A percentile compares a stretch with the other conserved stretches of the same genome.
Conservation (phyloP, 495 filamentous ascomycete genomes). For the Podospora comata region DNA sequence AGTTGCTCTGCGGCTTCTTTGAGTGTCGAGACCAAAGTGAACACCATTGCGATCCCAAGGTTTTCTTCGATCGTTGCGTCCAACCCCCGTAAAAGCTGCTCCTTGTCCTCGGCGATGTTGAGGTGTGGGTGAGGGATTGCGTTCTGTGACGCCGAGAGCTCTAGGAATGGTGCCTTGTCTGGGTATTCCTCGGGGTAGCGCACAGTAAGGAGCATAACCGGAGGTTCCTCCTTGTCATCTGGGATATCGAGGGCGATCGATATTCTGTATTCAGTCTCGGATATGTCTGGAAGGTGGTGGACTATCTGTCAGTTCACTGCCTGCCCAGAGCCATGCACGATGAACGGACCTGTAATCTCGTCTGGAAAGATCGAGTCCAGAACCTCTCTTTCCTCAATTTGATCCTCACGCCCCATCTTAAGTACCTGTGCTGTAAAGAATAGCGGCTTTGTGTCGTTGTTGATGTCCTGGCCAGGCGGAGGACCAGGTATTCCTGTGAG, state of each 20-base stretch:
- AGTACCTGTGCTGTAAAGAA: too few species aligned
- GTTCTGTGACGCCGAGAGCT: conserved; percentile 68
- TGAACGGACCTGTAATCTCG: conserved; percentile 76
- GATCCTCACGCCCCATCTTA: conserved; percentile 89
- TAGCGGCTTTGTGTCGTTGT: not conserved
- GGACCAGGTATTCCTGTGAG: not conserved
- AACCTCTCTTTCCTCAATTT: conserved; percentile 92
- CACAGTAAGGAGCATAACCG: conserved; percentile 74
- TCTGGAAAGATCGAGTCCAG: conserved; percentile 98
- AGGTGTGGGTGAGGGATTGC: conserved; percentile 60
- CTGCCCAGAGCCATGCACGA: not conserved
- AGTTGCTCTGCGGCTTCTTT: conserved; percentile 86
- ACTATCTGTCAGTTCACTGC: not conserved
- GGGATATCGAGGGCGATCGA: conserved; percentile 72
- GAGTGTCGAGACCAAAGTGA: conserved; percentile 78
- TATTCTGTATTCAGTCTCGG: conserved; percentile 80
- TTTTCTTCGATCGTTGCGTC: conserved; percentile 77
- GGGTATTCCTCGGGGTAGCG: conserved; percentile 84
- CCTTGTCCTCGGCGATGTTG: conserved; percentile 61
- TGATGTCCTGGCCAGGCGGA: not conserved
- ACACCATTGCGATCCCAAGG: conserved; percentile 97
- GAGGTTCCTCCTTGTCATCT: conserved; percentile 52
- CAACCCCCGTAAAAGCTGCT: conserved; percentile 63
- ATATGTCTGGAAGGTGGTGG: conserved; percentile 59
- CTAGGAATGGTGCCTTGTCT: conserved; percentile 75